Conservation (phyloP, 805 yeast species). For the baker's yeast (Saccharomyces cerevisiae) region DNA sequence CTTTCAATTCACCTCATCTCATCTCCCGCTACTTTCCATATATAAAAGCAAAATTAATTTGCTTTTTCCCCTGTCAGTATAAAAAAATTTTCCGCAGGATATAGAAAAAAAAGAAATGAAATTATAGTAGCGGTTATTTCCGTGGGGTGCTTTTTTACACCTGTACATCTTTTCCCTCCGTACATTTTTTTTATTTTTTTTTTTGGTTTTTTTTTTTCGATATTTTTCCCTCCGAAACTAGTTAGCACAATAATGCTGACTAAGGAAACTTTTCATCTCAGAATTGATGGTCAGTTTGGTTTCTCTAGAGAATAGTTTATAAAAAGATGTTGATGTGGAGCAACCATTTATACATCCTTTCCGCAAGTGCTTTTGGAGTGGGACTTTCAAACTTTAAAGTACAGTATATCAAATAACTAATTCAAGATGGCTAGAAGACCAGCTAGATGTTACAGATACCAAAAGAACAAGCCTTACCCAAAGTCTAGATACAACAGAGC, state of each 20-base stretch:
- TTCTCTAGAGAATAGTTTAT: neutral
- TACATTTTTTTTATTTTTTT: neutral
- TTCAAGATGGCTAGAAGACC: slow-evolving; percentile 99
- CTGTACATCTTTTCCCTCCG: neutral
- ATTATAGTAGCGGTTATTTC: too few relatives aligned
- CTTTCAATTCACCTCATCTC: neutral
- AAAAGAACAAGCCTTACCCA: slow-evolving; percentile 99
- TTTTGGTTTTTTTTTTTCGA: neutral
- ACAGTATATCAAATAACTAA: slow-evolving; percentile 8
- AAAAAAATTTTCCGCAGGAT: neutral
- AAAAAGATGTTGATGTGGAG: neutral
- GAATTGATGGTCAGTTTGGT: neutral
- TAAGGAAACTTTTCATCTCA: neutral
- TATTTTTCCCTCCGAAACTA: neutral
- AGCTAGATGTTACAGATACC: slow-evolving; percentile 99
- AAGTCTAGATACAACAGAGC: slow-evolving; percentile 99
- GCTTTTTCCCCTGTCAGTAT: neutral
- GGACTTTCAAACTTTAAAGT: neutral
- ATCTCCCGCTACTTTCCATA: neutral
- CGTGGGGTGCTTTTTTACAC: slow-evolving; percentile 1
- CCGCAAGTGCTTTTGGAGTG: neutral
- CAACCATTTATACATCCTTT: neutral
- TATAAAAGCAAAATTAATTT: neutral
- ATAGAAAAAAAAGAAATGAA: neutral
- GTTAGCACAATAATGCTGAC: neutral